Conservation (phyloP, 768 basidiomycete genomes). For the Gloeopeniophorella convolvens region DNA sequence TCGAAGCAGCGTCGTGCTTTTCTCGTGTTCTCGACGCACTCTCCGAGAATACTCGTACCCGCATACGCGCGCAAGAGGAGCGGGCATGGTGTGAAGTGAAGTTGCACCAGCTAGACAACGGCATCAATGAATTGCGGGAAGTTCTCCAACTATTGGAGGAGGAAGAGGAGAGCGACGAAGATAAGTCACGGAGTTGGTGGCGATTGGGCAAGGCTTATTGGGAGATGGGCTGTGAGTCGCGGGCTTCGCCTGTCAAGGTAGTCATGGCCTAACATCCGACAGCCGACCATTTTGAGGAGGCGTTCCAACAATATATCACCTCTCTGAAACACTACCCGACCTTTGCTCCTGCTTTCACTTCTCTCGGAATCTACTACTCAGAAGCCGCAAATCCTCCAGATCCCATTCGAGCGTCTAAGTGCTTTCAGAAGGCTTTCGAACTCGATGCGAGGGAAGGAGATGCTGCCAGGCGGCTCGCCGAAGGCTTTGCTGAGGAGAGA, state of each 20-base stretch:
- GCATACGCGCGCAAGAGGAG: slow-evolving; percentile 71
- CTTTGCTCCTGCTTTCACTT: slow-evolving; percentile 90
- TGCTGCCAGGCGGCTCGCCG: slow-evolving; percentile 78
- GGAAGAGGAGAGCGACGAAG: slow-evolving; percentile 42
- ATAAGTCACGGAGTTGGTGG: slow-evolving; percentile 79
- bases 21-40: slow-evolving; percentile 44
- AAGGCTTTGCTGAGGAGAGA: slow-evolving; percentile 84
- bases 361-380: slow-evolving; percentile 84
- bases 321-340: slow-evolving; percentile 67
- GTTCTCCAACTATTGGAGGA: slow-evolving; percentile 41
- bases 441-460: slow-evolving; percentile 84
- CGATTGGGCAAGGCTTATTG: slow-evolving; percentile 73
- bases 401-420: slow-evolving; percentile 81
- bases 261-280: not conserved
- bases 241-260: not conserved
- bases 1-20: slow-evolving; percentile 59
- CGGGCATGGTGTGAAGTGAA: slow-evolving; percentile 77
- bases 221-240: slow-evolving; percentile 57
- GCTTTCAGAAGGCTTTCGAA: slow-evolving; percentile 98
- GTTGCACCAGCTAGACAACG: slow-evolving; percentile 39
- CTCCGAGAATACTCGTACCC: slow-evolving; percentile 39
- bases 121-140: slow-evolving; percentile 40
- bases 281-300: slow-evolving; percentile 52
- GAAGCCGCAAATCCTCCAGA: slow-evolving; percentile 69
- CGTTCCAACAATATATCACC: slow-evolving; percentile 73